These are phyloP conservation scores for Rickenella mellea DNA, from an alignment of 768 basidiomycete species.

Conservation along the genomic window DNA sequence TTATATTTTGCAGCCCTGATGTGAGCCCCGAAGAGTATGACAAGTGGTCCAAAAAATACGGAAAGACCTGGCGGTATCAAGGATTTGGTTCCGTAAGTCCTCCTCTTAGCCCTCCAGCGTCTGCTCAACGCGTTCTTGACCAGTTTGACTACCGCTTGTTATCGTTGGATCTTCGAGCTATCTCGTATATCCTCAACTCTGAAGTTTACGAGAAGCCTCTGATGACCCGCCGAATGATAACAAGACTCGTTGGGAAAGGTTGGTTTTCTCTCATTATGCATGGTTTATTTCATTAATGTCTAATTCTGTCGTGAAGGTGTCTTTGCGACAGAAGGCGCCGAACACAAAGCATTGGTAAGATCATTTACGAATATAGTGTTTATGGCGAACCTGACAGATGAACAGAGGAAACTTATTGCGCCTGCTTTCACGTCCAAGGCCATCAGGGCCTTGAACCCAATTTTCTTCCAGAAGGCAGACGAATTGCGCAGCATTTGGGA, in stretches of 20 bases:
- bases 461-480: constrained; percentile 34
- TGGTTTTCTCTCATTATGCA: constrained; percentile 1
- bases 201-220: constrained; percentile 45
- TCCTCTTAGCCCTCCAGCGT: not conserved
- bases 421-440: constrained; percentile 41
- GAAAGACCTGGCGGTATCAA: constrained; percentile 44
- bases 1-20: constrained; percentile 27
- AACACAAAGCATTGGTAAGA: constrained; percentile 33
- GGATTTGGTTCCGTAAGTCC: constrained; percentile 40
- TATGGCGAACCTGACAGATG: not conserved
- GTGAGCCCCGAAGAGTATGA: constrained; percentile 29
- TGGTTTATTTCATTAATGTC: not conserved
- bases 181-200: constrained; percentile 39
- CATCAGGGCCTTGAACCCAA: constrained; percentile 32
- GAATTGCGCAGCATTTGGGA: constrained; percentile 4
- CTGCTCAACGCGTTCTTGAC: not conserved
- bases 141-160: constrained; percentile 47
- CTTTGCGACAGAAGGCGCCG: constrained; percentile 42
- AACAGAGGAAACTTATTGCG: constrained; percentile 34
- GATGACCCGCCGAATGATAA: constrained; percentile 41
- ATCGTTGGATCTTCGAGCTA: constrained; percentile 39
- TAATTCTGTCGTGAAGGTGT: constrained; percentile 24
- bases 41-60: constrained; percentile 34
- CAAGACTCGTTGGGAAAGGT: constrained; percentile 42
- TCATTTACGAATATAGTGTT: not conserved